Evolutionary conservation across 1,284 basidiomycete species (phyloP).

Genomic region (Ustilago nuda): DNA sequence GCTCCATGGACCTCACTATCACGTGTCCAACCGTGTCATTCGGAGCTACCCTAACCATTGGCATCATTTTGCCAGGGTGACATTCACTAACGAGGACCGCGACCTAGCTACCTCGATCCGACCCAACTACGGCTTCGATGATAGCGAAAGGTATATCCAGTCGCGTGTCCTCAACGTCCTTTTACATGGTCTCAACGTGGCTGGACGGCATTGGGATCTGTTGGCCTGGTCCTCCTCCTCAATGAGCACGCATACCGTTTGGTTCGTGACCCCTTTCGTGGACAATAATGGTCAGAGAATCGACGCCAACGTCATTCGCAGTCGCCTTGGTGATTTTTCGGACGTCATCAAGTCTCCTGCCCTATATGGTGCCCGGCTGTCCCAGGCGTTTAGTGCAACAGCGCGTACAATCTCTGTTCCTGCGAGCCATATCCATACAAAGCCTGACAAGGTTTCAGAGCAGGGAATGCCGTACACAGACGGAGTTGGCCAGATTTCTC

Average conservation of each 20-base stretch:
- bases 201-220: slow-evolving; percentile 34
- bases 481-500: slow-evolving; percentile 37
- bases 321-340: slow-evolving; percentile 31
- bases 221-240: slow-evolving; percentile 43
- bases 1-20: slow-evolving; percentile 32
- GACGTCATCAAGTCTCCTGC: slow-evolving; percentile 31
- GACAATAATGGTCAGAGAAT: slow-evolving; percentile 15
- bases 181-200: slow-evolving; percentile 22
- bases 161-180: slow-evolving; percentile 25
- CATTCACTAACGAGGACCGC: slow-evolving; percentile 32
- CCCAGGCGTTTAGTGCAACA: slow-evolving; percentile 49
- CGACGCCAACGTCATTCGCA: slow-evolving; percentile 31
- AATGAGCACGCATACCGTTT: slow-evolving; percentile 36
- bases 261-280: slow-evolving; percentile 28
- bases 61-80: slow-evolving; percentile 39
- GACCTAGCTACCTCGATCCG: slow-evolving; percentile 30
- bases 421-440: not conserved
- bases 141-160: slow-evolving; percentile 25
- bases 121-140: slow-evolving; percentile 25
- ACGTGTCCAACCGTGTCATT: slow-evolving; percentile 46
- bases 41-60: slow-evolving; percentile 22
- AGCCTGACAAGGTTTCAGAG: not conserved
- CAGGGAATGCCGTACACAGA: slow-evolving; percentile 18
- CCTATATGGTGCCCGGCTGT: slow-evolving; percentile 32
- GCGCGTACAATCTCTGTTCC: slow-evolving; percentile 24